Percentiles rank a stretch among this genome's conserved stretches.
phyloP scores from a whole-genome alignment of 768 basidiomycete species.

The Rhodotorula sphaerocarpa region DNA sequence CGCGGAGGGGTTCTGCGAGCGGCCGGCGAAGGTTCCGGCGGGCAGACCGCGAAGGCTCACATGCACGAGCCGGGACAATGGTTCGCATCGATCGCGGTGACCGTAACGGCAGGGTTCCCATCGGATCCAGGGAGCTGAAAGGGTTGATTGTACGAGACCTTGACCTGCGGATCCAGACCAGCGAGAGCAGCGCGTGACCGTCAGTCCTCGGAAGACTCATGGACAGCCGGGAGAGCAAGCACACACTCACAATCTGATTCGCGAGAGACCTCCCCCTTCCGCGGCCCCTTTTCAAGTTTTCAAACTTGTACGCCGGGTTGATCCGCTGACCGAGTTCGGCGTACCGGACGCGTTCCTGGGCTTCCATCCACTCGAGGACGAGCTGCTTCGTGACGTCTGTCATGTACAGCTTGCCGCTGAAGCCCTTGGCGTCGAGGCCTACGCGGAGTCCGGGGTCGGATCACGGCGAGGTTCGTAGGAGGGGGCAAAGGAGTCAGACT shows the following conservation, averaged over 20 bases:
- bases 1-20: too few relatives aligned
- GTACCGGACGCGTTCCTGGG: slow-evolving; percentile 55
- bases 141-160: slow-evolving; percentile 59
- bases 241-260: slow-evolving; percentile 47
- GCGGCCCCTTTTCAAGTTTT: slow-evolving; percentile 77
- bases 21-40: too few relatives aligned
- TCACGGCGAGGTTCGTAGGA: too few relatives aligned
- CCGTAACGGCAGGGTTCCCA: slow-evolving; percentile 54
- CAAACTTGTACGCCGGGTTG: slow-evolving; percentile 53
- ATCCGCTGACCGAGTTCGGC: slow-evolving; percentile 49
- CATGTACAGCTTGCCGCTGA: slow-evolving; percentile 65
- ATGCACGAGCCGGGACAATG: slow-evolving; percentile 93
- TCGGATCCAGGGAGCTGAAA: slow-evolving; percentile 51
- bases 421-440: slow-evolving; percentile 67
- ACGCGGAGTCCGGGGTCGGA: too few relatives aligned
- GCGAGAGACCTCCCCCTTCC: slow-evolving; percentile 62
- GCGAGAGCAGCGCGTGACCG: background rate
- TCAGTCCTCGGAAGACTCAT: too few relatives aligned
- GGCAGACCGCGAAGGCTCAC: slow-evolving; percentile 52
- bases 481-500: too few relatives aligned
- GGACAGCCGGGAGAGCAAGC: too few relatives aligned
- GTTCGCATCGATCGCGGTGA: slow-evolving; percentile 82
- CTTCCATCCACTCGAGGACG: slow-evolving; percentile 51
- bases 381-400: slow-evolving; percentile 78
- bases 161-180: slow-evolving; percentile 48